Evolutionary conservation across 495 filamentous ascomycete genomes (phyloP).

Genomic region (Penicillium antarcticum): DNA sequence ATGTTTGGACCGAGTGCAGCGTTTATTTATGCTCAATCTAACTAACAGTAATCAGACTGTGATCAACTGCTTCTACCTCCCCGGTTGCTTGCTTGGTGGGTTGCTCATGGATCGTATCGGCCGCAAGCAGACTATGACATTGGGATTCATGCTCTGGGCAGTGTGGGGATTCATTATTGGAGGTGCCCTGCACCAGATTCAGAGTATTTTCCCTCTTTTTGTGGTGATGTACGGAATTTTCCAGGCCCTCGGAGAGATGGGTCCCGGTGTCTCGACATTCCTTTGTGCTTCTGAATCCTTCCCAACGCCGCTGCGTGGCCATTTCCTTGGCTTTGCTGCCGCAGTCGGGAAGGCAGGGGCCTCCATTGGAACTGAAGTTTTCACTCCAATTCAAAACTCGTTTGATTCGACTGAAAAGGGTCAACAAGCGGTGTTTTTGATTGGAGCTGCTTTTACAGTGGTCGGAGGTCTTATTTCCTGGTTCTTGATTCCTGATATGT

Average conservation of each 20-base stretch:
- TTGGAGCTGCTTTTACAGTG: constrained; percentile 39
- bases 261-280: constrained; percentile 46
- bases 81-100: constrained; percentile 45
- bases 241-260: constrained; percentile 44
- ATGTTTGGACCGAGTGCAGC: background rate
- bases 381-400: constrained; percentile 41
- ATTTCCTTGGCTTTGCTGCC: constrained; percentile 46
- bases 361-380: constrained; percentile 45
- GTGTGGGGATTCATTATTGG: constrained; percentile 48
- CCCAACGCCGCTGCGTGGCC: constrained; percentile 48
- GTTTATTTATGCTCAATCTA: background rate
- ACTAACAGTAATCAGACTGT: constrained; percentile 23
- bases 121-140: constrained; percentile 43
- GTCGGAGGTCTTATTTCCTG: constrained; percentile 41
- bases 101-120: constrained; percentile 48
- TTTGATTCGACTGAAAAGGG: constrained; percentile 35
- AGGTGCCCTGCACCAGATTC: constrained; percentile 39
- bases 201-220: constrained; percentile 45
- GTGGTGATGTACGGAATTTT: constrained; percentile 52
- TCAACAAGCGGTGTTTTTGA: constrained; percentile 46
- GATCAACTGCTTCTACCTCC: constrained; percentile 49
- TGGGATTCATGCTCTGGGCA: constrained; percentile 40
- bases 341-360: constrained; percentile 50
- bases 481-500: constrained; percentile 45
- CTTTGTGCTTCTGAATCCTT: constrained; percentile 46